Conservation (phyloP, 352 stramenopile species). For the Thraustochytrium striatum region DNA sequence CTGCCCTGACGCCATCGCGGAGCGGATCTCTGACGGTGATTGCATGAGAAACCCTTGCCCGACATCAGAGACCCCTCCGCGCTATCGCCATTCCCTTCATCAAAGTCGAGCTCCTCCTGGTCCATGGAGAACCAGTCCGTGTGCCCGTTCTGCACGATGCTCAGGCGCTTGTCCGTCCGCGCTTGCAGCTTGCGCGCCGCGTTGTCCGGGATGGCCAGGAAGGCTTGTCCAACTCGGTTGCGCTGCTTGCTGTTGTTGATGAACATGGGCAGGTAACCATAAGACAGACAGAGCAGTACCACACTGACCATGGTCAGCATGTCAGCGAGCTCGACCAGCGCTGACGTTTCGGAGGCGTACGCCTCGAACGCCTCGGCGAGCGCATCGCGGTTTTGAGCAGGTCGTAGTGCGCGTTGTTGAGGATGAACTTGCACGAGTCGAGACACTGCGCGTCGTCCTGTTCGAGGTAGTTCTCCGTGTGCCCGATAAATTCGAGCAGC, state of each 20-base stretch:
- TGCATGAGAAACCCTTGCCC: too few relatives aligned
- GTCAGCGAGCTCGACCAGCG: neutral
- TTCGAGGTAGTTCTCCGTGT: constrained; percentile 24
- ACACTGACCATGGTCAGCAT: neutral
- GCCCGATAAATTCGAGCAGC: constrained; percentile 14
- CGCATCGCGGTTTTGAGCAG: neutral
- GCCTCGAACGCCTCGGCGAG: neutral
- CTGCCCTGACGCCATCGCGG: too few relatives aligned
- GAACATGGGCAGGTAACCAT: constrained; percentile 44
- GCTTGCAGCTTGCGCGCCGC: constrained; percentile 14
- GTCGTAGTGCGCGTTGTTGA: constrained; percentile 31
- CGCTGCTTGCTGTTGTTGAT: constrained; percentile 7
- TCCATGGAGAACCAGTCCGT: neutral
- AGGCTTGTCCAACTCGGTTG: constrained; percentile 24
- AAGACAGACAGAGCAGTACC: neutral
- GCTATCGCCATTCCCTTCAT: neutral
- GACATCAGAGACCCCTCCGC: too few relatives aligned
- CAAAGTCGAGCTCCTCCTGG: constrained; percentile 3
- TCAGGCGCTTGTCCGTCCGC: constrained; percentile 14
- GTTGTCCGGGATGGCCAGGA: constrained; percentile 40
- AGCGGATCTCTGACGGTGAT: too few relatives aligned
- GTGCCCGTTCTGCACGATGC: neutral
- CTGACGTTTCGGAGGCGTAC: neutral
- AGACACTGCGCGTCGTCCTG: constrained; percentile 1
- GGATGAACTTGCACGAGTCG: constrained; percentile 42